Percentiles rank a stretch among this genome's conserved stretches.
Evolutionary conservation across 2,329 filamentous ascomycete species (phyloP).

Genomic region (Penicillium fuscoglaucum): DNA sequence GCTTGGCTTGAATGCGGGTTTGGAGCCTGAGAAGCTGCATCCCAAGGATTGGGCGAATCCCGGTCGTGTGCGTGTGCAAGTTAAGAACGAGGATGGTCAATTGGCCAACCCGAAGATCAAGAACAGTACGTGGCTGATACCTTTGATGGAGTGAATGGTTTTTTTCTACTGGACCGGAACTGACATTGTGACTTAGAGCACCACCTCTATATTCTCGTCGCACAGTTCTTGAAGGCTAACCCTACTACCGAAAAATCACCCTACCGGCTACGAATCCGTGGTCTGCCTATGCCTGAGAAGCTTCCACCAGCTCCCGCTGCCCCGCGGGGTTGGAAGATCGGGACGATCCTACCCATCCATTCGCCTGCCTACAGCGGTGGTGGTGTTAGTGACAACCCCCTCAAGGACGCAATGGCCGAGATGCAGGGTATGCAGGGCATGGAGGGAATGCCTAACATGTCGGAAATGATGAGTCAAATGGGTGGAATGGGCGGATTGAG

Average conservation of each 20-base stretch:
- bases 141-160: background rate
- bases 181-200: conserved; percentile 56
- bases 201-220: conserved; percentile 80
- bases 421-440: conserved; percentile 62
- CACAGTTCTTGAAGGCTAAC: conserved; percentile 71
- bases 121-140: conserved; percentile 56
- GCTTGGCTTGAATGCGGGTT: conserved; percentile 63
- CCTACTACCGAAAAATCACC: conserved; percentile 74
- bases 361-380: conserved; percentile 88
- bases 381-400: conserved; percentile 88
- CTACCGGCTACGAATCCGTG: conserved; percentile 70
- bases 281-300: conserved; percentile 66
- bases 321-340: conserved; percentile 89
- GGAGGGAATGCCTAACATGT: conserved; percentile 54
- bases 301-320: conserved; percentile 71
- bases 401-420: conserved; percentile 96
- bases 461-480: conserved; percentile 23
- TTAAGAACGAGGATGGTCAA: conserved; percentile 59
- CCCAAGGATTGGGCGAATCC: conserved; percentile 98
- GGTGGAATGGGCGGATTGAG: conserved; percentile 53
- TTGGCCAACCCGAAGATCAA: conserved; percentile 56
- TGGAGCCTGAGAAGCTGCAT: conserved; percentile 89
- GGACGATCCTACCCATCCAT: conserved; percentile 78
- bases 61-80: conserved; percentile 76
- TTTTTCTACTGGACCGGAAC: background rate